These are phyloP conservation scores for Thielaviopsis musarum DNA, from an alignment of 2,329 filamentous ascomycete genomes.

Conservation along the genomic window DNA sequence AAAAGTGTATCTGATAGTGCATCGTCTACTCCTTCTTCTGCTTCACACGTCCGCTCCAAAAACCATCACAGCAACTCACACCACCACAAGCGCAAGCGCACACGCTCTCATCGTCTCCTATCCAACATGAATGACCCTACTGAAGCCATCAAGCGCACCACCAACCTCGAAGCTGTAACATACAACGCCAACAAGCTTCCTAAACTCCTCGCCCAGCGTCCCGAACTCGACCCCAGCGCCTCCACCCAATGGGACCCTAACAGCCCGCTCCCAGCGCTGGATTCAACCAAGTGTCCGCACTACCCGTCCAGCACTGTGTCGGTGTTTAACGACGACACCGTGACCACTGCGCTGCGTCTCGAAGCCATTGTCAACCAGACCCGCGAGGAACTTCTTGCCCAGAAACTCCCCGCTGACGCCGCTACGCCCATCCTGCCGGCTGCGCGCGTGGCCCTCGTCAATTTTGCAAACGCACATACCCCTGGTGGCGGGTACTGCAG, in stretches of 20 bases:
- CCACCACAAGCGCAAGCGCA: background rate
- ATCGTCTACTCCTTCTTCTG: background rate
- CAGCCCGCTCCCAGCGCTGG: background rate
- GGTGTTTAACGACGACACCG: conserved; percentile 2
- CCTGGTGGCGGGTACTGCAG: conserved; percentile 48
- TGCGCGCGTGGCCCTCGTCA: background rate
- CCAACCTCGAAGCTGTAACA: background rate
- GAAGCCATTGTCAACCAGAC: background rate
- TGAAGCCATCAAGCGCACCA: background rate
- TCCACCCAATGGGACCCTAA: background rate
- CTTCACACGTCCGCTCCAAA: no score
- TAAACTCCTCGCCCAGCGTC: background rate
- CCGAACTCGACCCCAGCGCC: background rate
- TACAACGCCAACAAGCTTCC: background rate
- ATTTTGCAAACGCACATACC: conserved; percentile 5
- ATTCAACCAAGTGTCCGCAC: background rate
- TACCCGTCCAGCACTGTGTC: background rate
- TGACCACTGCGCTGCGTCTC: conserved; percentile 1
- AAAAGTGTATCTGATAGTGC: no score
- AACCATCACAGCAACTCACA: background rate
- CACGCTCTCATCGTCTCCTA: background rate
- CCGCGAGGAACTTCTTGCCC: background rate
- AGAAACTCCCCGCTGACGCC: background rate
- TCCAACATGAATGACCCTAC: background rate
- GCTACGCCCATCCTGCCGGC: background rate